Conservation (phyloP, 805 yeast species). For the Saturnispora silvae region DNA sequence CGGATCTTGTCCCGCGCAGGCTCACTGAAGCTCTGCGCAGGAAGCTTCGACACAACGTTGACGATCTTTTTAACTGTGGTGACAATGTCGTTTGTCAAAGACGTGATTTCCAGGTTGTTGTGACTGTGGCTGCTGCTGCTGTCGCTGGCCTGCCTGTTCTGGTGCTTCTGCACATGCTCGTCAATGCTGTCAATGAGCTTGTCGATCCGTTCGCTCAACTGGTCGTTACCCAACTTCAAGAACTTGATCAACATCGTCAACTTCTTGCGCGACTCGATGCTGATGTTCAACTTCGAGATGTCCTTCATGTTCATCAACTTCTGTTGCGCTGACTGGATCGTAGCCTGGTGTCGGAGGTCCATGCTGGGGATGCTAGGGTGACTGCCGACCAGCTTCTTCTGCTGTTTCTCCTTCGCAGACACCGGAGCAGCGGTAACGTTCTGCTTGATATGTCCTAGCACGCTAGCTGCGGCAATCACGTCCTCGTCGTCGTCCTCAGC, state of each 20-base stretch:
- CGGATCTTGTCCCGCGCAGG: conserved; percentile 75
- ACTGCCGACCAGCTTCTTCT: conserved; percentile 9
- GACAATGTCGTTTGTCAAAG: conserved; percentile 49
- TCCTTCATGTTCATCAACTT: conserved; percentile 27
- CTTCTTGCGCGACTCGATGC: conserved; percentile 62
- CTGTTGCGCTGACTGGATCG: conserved; percentile 18
- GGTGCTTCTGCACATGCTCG: conserved; percentile 13
- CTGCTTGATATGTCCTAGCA: not conserved
- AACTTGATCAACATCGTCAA: conserved; percentile 71
- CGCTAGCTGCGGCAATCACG: conserved; percentile 2
- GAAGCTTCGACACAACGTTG: conserved; percentile 73
- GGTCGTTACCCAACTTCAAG: conserved; percentile 70
- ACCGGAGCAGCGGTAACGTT: conserved; percentile 5
- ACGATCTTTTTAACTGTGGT: conserved; percentile 85
- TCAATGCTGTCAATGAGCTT: conserved; percentile 31
- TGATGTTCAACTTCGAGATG: conserved; percentile 25
- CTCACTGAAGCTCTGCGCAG: conserved; percentile 64
- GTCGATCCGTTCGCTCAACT: conserved; percentile 55
- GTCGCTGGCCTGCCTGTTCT: not conserved
- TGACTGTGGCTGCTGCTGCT: not conserved
- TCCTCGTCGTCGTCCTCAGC: not conserved
- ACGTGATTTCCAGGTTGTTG: conserved; percentile 8
- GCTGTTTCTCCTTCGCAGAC: not conserved
- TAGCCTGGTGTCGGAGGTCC: not conserved
- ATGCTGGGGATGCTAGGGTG: not conserved